phyloP scores from a whole-genome alignment of 2,329 filamentous ascomycete genomes.

The Madurella mycetomatis region DNA sequence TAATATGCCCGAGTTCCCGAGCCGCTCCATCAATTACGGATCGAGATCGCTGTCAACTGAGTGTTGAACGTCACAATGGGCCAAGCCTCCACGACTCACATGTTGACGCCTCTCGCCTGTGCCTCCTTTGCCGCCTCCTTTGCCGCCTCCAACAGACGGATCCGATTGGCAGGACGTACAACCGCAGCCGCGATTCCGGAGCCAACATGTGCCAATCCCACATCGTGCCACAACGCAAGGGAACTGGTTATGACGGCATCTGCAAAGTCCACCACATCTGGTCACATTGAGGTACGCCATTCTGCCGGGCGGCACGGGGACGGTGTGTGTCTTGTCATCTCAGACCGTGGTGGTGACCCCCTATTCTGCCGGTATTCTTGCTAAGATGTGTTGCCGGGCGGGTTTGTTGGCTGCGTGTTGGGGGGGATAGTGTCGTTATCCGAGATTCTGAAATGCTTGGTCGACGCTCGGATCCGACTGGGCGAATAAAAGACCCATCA shows the following conservation, averaged over 20 bases:
- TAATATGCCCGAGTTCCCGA: not conserved
- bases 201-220: not conserved
- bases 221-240: slow-evolving; percentile 4
- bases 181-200: slow-evolving; percentile 7
- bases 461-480: not conserved
- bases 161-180: slow-evolving; percentile 1
- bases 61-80: not conserved
- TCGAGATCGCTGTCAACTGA: not conserved
- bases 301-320: not conserved
- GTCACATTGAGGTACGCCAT: slow-evolving; percentile 2
- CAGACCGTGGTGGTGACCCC: not conserved
- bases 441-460: not conserved
- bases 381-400: not conserved
- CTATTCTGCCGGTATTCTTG: not conserved
- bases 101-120: not conserved
- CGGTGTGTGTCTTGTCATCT: not conserved
- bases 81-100: not conserved
- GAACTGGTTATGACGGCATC: slow-evolving; percentile 9
- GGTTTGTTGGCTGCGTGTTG: not conserved
- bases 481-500: not conserved
- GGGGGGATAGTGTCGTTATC: not conserved
- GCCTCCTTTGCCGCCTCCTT: not conserved
- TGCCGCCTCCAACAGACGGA: not conserved
- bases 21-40: not conserved
- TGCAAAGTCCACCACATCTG: slow-evolving; percentile 10